Base-by-base conservation (phyloP, 352 stramenopile species). In the Bremia lactucae region DNA sequence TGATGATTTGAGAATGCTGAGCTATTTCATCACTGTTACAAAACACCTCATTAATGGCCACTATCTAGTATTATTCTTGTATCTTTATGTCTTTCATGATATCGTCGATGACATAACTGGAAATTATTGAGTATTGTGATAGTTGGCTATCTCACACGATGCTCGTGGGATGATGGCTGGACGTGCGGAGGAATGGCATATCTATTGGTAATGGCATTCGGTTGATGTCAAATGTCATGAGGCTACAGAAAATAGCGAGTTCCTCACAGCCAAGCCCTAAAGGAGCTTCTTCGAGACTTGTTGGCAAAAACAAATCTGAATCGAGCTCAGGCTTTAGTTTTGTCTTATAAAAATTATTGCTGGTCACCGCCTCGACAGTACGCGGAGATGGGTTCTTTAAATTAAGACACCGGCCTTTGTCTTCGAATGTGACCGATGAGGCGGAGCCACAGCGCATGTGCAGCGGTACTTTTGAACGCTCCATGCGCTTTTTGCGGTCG, bases 401-500 rank as follows among this genome's bases (percentile, higher is more conserved):
- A 4, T 48, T 34, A 36, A 57, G 21, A 21, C 54, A 61, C 42
- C 46, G 28, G 1, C 21, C 20, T 36, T 85, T 54, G 18, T 80
- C 63, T 29, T 78, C 51, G 13, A 59, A 72, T 15, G 55, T 63
- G 31, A 65, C 46, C 2, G 42, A 49, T 11, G 23, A 42, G 18
- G 33, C 52, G 11, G 65, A 69, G 19, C n/a, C n/a, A n/a, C n/a
- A n/a, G n/a, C n/a, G n/a, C n/a, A n/a, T n/a, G n/a, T n/a, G n/a
- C n/a, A n/a, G n/a, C 14, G 33, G 18, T 22, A 31, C 13, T 23
- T 52, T 53, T 19, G 56, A 57, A 16, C 72, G 73, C 47, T 78
- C 56, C 42, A 85, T 34, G 6, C 76, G 73, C 65, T 89, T 89
- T 70, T 89, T 89, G 48, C 73, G 73, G 54, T 89, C 77, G 39